A percentile compares a stretch with the other conserved stretches of the same genome.
phyloP scores from a whole-genome alignment of 805 yeast species.

The Saccharomyces paradoxus region DNA sequence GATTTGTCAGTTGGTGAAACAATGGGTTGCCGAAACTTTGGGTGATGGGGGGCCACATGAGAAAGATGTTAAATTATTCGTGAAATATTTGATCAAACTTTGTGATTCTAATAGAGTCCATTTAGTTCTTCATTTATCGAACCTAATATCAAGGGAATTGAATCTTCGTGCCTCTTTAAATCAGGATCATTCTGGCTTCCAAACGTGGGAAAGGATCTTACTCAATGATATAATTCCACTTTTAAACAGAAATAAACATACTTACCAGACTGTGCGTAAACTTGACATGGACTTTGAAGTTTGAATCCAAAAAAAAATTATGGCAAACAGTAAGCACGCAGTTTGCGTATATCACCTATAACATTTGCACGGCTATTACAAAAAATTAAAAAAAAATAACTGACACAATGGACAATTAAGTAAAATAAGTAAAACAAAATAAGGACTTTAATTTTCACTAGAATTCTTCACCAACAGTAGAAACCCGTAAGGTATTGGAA shows the following conservation, averaged over 20 bases:
- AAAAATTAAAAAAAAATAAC: background rate
- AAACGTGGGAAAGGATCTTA: constrained; percentile 28
- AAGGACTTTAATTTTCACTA: background rate
- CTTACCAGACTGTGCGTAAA: constrained; percentile 17
- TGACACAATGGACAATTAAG: background rate
- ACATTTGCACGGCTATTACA: background rate
- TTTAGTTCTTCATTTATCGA: constrained; percentile 17
- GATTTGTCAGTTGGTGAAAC: constrained; percentile 27
- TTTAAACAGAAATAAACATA: constrained; percentile 18
- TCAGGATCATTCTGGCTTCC: constrained; percentile 12
- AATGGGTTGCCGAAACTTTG: constrained; percentile 34
- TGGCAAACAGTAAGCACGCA: background rate
- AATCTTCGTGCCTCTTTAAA: constrained; percentile 9
- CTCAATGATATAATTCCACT: constrained; percentile 20
- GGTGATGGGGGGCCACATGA: constrained; percentile 31
- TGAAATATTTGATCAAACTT: constrained; percentile 28
- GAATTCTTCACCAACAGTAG: constrained; percentile 47
- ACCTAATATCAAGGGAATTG: constrained; percentile 16
- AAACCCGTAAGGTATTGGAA: constrained; percentile 95
- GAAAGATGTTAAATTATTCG: constrained; percentile 34
- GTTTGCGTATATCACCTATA: background rate
- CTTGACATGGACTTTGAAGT: constrained; percentile 20
- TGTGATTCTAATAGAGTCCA: constrained; percentile 22
- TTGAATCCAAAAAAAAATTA: constrained; percentile 1
- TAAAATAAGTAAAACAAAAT: background rate